These are phyloP conservation scores for Cyberlindnera bimundalis DNA, from an alignment of 805 yeast species.

Conservation along the genomic window DNA sequence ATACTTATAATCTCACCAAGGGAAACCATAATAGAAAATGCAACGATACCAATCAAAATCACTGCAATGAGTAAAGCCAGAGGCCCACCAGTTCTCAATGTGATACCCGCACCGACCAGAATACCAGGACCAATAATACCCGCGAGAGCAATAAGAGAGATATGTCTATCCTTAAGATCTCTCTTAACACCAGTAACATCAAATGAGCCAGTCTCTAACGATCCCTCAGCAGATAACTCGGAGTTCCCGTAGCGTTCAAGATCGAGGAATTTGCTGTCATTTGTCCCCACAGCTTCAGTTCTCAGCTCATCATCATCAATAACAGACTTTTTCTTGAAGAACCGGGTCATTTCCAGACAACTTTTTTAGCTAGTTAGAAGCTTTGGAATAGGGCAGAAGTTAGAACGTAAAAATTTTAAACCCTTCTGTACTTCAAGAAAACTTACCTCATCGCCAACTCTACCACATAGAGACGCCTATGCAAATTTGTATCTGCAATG, in stretches of 20 bases:
- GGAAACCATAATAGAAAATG: conserved; percentile 52
- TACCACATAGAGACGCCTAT: not conserved
- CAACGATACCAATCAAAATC: conserved; percentile 49
- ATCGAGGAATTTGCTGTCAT: conserved; percentile 2
- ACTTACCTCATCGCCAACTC: not conserved
- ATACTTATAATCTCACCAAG: conserved; percentile 54
- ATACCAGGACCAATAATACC: conserved; percentile 65
- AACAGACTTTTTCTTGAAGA: not conserved
- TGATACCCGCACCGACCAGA: conserved; percentile 50
- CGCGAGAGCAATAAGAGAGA: conserved; percentile 49
- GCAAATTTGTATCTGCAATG: conserved; percentile 9
- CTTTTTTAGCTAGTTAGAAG: too few species aligned
- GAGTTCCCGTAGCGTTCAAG: not conserved
- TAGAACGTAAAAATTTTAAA: not conserved
- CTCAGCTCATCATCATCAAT: not conserved
- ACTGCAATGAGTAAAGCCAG: conserved; percentile 46
- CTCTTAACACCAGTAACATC: conserved; percentile 37
- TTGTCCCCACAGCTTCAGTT: not conserved
- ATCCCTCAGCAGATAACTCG: not conserved
- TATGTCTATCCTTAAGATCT: conserved; percentile 48
- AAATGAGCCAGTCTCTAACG: not conserved
- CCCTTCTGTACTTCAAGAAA: not conserved
- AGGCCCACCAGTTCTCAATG: conserved; percentile 50
- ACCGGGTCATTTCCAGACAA: conserved; percentile 1
- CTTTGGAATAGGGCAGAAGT: too few species aligned